phyloP scores from a whole-genome alignment of 768 basidiomycete genomes.

The Podaxis mareebaensis region DNA sequence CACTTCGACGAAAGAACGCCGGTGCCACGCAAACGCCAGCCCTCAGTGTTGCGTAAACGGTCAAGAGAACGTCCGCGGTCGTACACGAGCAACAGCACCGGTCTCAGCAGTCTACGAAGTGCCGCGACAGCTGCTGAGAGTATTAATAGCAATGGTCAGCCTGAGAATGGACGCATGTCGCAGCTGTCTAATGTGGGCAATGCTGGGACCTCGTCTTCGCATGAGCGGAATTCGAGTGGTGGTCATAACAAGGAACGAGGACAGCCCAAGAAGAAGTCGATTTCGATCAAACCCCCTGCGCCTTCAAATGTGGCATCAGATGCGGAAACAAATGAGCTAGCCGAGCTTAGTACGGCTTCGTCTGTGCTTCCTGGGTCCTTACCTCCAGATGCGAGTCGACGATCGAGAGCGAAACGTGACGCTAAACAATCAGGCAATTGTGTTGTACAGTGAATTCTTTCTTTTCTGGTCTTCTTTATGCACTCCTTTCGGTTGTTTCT shows the following conservation, averaged over 20 bases:
- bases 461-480: slow-evolving; percentile 11
- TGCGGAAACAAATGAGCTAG: slow-evolving; percentile 21
- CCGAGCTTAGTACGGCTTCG: slow-evolving; percentile 21
- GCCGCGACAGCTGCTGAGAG: slow-evolving; percentile 52
- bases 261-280: neutral
- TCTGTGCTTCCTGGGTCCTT: slow-evolving; percentile 37
- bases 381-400: slow-evolving; percentile 31
- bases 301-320: slow-evolving; percentile 26
- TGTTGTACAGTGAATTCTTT: slow-evolving; percentile 42
- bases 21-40: slow-evolving; percentile 23
- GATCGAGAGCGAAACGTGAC: slow-evolving; percentile 41
- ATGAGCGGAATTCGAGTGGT: slow-evolving; percentile 4
- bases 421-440: slow-evolving; percentile 42
- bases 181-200: slow-evolving; percentile 17
- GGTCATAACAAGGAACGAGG: slow-evolving; percentile 4
- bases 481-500: slow-evolving; percentile 3
- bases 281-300: neutral
- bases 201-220: slow-evolving; percentile 10
- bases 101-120: slow-evolving; percentile 59
- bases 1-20: slow-evolving; percentile 18
- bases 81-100: slow-evolving; percentile 58
- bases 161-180: slow-evolving; percentile 15
- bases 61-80: slow-evolving; percentile 54
- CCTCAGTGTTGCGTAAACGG: slow-evolving; percentile 31
- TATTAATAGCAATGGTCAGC: slow-evolving; percentile 29